These are phyloP conservation scores for Backusella mclennaniae DNA, from an alignment of 192 early-diverging fungal genomes.

Conservation along the genomic window DNA sequence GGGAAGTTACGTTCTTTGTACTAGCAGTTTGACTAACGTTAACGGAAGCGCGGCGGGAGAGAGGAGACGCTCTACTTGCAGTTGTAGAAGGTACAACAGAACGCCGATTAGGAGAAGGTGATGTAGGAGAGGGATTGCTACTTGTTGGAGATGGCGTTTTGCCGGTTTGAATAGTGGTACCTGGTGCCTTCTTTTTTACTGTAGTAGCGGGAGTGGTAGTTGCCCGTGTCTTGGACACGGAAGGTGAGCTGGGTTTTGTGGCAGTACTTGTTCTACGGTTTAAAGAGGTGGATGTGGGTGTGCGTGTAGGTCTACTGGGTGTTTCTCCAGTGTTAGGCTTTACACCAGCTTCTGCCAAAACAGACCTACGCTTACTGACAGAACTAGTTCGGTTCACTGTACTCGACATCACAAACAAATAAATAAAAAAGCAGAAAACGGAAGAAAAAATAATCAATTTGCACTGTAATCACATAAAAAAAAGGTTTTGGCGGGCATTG, in stretches of 20 bases:
- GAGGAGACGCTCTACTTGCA: neutral
- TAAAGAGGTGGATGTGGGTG: neutral
- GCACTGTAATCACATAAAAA: neutral
- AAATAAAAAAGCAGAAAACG: neutral
- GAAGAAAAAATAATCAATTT: neutral
- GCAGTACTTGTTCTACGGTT: neutral
- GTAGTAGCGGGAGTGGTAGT: neutral
- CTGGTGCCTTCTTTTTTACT: neutral
- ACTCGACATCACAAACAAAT: neutral
- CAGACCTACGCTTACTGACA: neutral
- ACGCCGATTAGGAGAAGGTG: conserved; percentile 1
- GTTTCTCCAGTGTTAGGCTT: neutral
- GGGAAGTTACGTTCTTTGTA: conserved; percentile 1
- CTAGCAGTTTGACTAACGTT: neutral
- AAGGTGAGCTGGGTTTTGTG: neutral
- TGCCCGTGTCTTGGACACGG: neutral
- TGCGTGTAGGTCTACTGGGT: neutral
- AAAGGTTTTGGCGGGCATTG: neutral
- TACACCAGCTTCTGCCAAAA: neutral
- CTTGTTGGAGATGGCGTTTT: conserved; percentile 4
- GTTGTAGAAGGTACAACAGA: conserved; percentile 3
- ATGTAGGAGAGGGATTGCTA: neutral
- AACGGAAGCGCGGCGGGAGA: neutral
- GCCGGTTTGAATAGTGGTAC: neutral
- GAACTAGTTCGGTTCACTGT: neutral